These are phyloP conservation scores for Stephania cephalantha DNA, from an alignment of 164 flowering plant genomes.

Conservation along the genomic window DNA sequence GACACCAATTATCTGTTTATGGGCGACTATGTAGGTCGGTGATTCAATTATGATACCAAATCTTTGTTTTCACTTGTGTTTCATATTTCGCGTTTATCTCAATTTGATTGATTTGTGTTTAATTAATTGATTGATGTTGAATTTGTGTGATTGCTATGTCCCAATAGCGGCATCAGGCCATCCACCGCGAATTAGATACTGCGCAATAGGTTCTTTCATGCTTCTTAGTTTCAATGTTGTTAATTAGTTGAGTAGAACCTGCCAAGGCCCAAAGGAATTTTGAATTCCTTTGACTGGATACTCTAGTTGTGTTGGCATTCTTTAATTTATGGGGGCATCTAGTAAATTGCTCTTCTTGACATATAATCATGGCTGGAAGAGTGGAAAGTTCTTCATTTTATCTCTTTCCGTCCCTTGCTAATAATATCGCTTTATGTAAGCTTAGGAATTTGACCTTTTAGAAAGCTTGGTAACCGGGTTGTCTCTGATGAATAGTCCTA, in stretches of 20 bases:
- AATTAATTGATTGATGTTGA: neutral
- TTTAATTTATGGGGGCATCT: neutral
- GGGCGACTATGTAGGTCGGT: slow-evolving; percentile 45
- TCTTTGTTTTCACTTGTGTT: neutral
- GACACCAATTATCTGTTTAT: slow-evolving; percentile 44
- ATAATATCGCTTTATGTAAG: neutral
- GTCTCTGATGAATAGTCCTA: neutral
- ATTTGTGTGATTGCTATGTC: neutral
- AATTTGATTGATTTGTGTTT: neutral
- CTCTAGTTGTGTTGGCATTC: neutral
- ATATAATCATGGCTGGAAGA: neutral
- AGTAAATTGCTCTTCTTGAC: neutral
- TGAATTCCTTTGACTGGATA: neutral
- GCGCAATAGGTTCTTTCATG: neutral
- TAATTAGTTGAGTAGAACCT: neutral
- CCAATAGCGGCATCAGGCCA: neutral
- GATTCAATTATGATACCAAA: neutral
- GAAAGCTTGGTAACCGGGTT: neutral
- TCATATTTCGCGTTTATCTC: neutral
- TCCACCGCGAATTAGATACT: too few species aligned
- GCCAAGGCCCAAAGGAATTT: neutral
- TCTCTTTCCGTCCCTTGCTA: neutral
- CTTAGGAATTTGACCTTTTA: neutral
- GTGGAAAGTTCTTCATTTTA: neutral
- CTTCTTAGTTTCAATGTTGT: neutral